A percentile compares a stretch with the other conserved stretches of the same genome.
These are phyloP conservation scores for Phialemoniopsis sp. DNA, from an alignment of 2,329 filamentous ascomycete genomes.

Conservation along the genomic window DNA sequence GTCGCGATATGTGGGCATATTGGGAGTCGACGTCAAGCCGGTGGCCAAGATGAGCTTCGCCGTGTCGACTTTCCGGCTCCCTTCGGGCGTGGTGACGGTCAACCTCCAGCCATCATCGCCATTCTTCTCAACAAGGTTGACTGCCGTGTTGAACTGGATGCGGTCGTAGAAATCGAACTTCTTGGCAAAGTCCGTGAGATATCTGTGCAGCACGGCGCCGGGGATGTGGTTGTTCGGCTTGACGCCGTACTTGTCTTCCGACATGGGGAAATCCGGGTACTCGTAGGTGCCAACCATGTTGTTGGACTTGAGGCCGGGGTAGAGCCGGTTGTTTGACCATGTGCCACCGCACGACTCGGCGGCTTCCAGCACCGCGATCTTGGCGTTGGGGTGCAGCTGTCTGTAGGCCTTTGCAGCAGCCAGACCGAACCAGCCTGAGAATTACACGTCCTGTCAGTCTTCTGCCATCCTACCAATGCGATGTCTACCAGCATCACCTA, in stretches of 20 bases:
- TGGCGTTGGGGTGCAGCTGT: slow-evolving; percentile 51
- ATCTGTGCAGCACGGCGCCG: slow-evolving; percentile 39
- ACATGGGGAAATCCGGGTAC: slow-evolving; percentile 71
- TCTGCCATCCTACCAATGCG: too few species aligned
- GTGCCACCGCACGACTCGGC: slow-evolving; percentile 59
- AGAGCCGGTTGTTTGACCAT: slow-evolving; percentile 64
- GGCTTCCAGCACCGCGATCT: slow-evolving; percentile 54
- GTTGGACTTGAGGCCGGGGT: slow-evolving; percentile 68
- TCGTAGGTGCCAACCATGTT: slow-evolving; percentile 72
- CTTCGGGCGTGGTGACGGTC: slow-evolving; percentile 15
- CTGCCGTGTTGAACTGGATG: slow-evolving; percentile 33
- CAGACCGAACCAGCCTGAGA: slow-evolving; percentile 35
- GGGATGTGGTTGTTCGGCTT: slow-evolving; percentile 41
- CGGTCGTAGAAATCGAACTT: slow-evolving; percentile 33
- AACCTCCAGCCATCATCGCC: slow-evolving; percentile 35
- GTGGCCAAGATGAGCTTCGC: slow-evolving; percentile 50
- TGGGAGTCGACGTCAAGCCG: slow-evolving; percentile 47
- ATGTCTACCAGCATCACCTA: too few species aligned
- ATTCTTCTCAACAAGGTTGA: slow-evolving; percentile 37
- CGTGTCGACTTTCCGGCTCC: slow-evolving; percentile 25
- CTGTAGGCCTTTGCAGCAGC: slow-evolving; percentile 58
- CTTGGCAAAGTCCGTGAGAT: slow-evolving; percentile 40
- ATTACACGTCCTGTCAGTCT: too few species aligned
- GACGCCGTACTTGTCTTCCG: slow-evolving; percentile 44
- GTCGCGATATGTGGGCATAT: slow-evolving; percentile 41